Evolutionary conservation across 495 filamentous ascomycete genomes (phyloP).

Genomic region (Penicillium bovifimosum): DNA sequence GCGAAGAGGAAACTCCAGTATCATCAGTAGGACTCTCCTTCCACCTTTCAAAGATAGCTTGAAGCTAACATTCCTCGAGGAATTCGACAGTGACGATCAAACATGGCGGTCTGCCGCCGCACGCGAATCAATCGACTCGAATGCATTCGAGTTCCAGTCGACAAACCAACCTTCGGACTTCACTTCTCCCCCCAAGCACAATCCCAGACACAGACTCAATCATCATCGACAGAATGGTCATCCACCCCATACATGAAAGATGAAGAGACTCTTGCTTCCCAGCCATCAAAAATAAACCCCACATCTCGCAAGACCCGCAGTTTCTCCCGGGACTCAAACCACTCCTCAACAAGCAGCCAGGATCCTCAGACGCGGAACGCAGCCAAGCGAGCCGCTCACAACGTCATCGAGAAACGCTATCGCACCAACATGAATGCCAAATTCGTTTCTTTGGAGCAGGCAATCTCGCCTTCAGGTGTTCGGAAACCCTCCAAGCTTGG

Average conservation of each 20-base stretch:
- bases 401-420: slow-evolving; percentile 50
- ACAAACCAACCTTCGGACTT: slow-evolving; percentile 7
- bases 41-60: slow-evolving; percentile 1
- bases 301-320: slow-evolving; percentile 30
- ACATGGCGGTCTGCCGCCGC: slow-evolving; percentile 28
- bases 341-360: slow-evolving; percentile 17
- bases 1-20: slow-evolving; percentile 30
- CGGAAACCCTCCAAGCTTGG: slow-evolving; percentile 25
- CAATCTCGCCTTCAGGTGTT: slow-evolving; percentile 27
- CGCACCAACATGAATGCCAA: slow-evolving; percentile 52
- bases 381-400: slow-evolving; percentile 48
- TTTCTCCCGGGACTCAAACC: slow-evolving; percentile 28
- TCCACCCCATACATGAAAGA: slow-evolving; percentile 33
- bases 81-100: slow-evolving; percentile 42
- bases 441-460: slow-evolving; percentile 41
- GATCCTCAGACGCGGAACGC: slow-evolving; percentile 33
- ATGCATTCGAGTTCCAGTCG: slow-evolving; percentile 11
- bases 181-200: slow-evolving; percentile 13
- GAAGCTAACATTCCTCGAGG: slow-evolving; percentile 15
- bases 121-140: slow-evolving; percentile 21
- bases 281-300: slow-evolving; percentile 14
- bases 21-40: slow-evolving; percentile 34
- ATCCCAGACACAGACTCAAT: slow-evolving; percentile 1
- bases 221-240: slow-evolving; percentile 26
- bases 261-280: slow-evolving; percentile 22